phyloP scores from a whole-genome alignment of 2,329 filamentous ascomycete species.

The Venturia oleaginea region DNA sequence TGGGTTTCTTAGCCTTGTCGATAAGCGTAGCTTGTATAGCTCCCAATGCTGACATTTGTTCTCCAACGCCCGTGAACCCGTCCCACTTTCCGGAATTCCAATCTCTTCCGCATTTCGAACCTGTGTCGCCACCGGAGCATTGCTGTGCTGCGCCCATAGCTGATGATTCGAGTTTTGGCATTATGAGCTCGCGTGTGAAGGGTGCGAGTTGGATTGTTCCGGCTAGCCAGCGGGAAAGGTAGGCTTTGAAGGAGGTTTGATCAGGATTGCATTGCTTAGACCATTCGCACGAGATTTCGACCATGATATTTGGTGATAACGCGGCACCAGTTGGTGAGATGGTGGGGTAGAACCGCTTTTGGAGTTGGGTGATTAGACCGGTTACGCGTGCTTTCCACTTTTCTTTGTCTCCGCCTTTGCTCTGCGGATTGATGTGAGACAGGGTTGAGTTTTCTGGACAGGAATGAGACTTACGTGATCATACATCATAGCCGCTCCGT shows the following conservation, averaged over 20 bases:
- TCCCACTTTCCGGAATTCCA: constrained; percentile 39
- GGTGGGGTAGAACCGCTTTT: constrained; percentile 44
- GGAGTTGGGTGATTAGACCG: constrained; percentile 48
- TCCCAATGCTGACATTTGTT: constrained; percentile 63
- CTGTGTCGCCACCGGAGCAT: constrained; percentile 49
- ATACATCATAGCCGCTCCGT: constrained; percentile 33
- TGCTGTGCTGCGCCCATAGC: constrained; percentile 49
- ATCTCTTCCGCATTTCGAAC: constrained; percentile 54
- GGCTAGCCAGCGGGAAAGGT: constrained; percentile 56
- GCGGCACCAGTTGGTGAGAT: constrained; percentile 45
- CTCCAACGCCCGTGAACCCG: constrained; percentile 53
- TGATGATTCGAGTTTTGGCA: constrained; percentile 41
- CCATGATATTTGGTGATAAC: constrained; percentile 47
- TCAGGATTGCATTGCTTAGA: constrained; percentile 50
- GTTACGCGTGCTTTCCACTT: constrained; percentile 20
- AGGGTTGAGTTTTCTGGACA: not conserved
- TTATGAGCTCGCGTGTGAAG: constrained; percentile 40
- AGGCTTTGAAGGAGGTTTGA: constrained; percentile 60
- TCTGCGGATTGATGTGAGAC: not conserved
- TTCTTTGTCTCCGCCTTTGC: constrained; percentile 7
- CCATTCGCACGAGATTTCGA: constrained; percentile 56
- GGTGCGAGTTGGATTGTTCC: constrained; percentile 49
- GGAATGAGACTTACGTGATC: constrained; percentile 39
- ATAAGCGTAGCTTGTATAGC: constrained; percentile 55
- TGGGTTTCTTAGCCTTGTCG: constrained; percentile 20